A percentile compares a stretch with the other conserved stretches of the same genome.
These are phyloP conservation scores for Trichoderma polysporum DNA, from an alignment of 2,329 filamentous ascomycete genomes.

Conservation along the genomic window DNA sequence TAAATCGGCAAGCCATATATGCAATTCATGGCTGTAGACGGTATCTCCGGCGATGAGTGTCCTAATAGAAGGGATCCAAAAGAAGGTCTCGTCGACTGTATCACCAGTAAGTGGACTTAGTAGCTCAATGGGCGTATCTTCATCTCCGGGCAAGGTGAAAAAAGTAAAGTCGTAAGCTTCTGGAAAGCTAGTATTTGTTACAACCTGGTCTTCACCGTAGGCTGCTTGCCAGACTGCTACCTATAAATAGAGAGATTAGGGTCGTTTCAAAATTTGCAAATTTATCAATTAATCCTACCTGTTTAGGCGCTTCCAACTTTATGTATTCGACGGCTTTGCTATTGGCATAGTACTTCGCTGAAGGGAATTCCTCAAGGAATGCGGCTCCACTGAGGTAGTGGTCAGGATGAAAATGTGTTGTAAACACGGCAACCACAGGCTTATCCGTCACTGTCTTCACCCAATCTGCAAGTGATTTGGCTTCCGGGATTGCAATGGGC, in stretches of 20 bases:
- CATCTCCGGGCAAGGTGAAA: no score
- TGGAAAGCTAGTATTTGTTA: not conserved
- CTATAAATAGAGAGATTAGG: no score
- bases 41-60: not conserved
- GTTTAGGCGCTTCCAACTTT: not conserved
- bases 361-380: not conserved
- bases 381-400: not conserved
- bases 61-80: not conserved
- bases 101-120: not conserved
- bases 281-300: not conserved
- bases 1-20: not conserved
- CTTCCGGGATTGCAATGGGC: no score
- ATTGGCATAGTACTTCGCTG: not conserved
- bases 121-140: not conserved
- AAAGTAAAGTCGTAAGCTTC: not conserved
- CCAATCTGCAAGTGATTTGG: no score
- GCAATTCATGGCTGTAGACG: not conserved
- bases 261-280: no score
- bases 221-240: no score
- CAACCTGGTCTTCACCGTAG: not conserved
- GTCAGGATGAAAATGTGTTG: no score
- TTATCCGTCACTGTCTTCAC: no score
- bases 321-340: not conserved
- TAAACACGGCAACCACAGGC: no score
- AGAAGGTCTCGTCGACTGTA: not conserved